Evolutionary conservation across 371 early-diverging fungal genomes (phyloP).

Genomic region (Mucor saturninus): DNA sequence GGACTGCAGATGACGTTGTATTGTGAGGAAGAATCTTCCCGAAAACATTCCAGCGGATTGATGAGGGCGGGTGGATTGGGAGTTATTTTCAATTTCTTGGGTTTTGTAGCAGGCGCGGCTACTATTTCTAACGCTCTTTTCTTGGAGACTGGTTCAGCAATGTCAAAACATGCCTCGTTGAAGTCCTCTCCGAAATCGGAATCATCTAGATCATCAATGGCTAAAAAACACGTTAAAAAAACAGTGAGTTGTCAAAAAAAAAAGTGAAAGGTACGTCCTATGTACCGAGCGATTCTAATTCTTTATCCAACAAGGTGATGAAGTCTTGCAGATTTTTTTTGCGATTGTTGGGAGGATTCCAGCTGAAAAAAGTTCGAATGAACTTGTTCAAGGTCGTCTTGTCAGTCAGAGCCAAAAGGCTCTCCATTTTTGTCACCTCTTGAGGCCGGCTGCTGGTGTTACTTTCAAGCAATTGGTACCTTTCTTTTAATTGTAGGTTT

Average conservation of each 20-base stretch:
- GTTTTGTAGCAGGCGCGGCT: too few relatives aligned
- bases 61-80: too few relatives aligned
- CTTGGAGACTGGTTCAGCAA: neutral
- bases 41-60: constrained; percentile 6
- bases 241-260: neutral
- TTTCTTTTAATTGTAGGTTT: constrained; percentile 36
- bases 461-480: constrained; percentile 14
- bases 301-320: constrained; percentile 21
- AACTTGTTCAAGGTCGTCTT: constrained; percentile 15
- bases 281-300: constrained; percentile 9
- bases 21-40: neutral
- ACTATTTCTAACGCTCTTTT: neutral
- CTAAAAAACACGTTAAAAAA: constrained; percentile 1
- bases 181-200: neutral
- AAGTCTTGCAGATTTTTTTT: constrained; percentile 14
- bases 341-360: neutral
- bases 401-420: constrained; percentile 20
- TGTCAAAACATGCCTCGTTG: too few relatives aligned
- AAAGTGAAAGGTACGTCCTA: neutral
- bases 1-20: constrained; percentile 23
- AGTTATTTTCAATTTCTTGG: too few relatives aligned
- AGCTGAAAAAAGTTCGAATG: constrained; percentile 9
- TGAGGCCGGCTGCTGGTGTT: neutral
- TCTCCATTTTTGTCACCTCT: constrained; percentile 38
- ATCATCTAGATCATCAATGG: constrained; percentile 8